phyloP scores from a whole-genome alignment of 768 basidiomycete species.

The Tricholoma sp. region DNA sequence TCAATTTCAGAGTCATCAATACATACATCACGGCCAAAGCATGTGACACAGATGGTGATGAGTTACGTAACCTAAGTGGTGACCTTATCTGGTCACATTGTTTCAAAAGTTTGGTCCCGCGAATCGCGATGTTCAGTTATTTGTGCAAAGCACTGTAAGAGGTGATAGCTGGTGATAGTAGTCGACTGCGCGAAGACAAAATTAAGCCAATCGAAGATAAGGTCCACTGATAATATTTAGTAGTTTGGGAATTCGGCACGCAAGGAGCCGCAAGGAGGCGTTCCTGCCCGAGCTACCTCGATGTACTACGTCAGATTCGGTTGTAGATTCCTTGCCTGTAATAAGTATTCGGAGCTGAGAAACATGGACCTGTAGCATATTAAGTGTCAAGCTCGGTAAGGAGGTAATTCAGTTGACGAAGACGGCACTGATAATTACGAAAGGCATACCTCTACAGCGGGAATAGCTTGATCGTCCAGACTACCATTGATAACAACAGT shows the following conservation, averaged over 20 bases:
- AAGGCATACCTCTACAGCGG: slow-evolving; percentile 48
- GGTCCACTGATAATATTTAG: slow-evolving; percentile 15
- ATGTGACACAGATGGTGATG: too few species aligned
- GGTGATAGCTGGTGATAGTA: slow-evolving; percentile 58
- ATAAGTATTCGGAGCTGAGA: slow-evolving; percentile 9
- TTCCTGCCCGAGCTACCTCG: slow-evolving; percentile 20
- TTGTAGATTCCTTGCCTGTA: slow-evolving; percentile 29
- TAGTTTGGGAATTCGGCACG: background rate
- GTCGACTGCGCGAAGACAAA: slow-evolving; percentile 39
- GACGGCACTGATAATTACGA: background rate
- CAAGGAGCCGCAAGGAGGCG: background rate
- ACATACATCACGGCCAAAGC: too few species aligned
- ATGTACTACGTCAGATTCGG: slow-evolving; percentile 33
- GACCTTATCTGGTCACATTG: too few species aligned
- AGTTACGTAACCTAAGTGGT: too few species aligned
- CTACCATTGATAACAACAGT: slow-evolving; percentile 61
- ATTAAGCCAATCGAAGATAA: slow-evolving; percentile 49
- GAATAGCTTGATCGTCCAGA: slow-evolving; percentile 49
- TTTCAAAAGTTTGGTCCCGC: too few species aligned
- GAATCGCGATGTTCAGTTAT: too few species aligned
- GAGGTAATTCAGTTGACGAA: too few species aligned
- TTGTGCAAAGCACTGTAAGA: slow-evolving; percentile 69
- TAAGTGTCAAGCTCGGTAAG: slow-evolving; percentile 52
- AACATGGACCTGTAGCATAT: slow-evolving; percentile 31
- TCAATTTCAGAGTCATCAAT: too few species aligned